Evolutionary conservation across 352 stramenopile species (phyloP), one percentile per base, ranked within the genome.

Genomic region (Achlya hypogyna): DNA sequence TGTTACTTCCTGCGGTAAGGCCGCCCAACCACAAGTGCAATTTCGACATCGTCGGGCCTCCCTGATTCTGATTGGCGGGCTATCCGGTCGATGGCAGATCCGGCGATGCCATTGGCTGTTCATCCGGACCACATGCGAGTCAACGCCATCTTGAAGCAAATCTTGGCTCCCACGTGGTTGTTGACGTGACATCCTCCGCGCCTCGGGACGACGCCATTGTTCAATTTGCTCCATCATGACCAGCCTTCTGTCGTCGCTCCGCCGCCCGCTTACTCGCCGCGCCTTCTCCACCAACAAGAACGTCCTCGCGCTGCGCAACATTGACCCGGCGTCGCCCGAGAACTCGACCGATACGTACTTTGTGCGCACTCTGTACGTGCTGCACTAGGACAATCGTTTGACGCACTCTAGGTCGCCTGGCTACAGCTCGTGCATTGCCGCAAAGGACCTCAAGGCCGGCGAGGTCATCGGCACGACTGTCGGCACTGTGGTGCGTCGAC

Each of bases 401-500:
- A 20, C 25, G 38, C 38, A n/a, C 12, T 3, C 23, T 58, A 67
- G 60, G 20, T 58, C 60, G 45, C 40, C 60, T 18, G 60, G 51
- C 54, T 94, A 81, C 79, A 78, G 79, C 42, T 89, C 86, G 22
- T 82, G 75, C 1, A 79, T 94, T 40, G 83, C 86, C 0, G 81
- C 82, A 0, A 72, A 82, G n/a, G 74, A 81, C 62, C 86, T 94
- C 69, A 69, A 76, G 34, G 71, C 75, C 22, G 79, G 78, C 56
- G 74, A 86, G 31, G 63, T 92, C 42, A 89, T 94, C 67, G 86
- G 83, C 64, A 86, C 79, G 0, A 79, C 82, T 0, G 75, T 77
- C 4, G 86, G 83, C 62, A 81, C 78, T 47, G 75, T 91, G 43
- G 85, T 94, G 86, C 53, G 79, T 78, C 63, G n/a, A 29, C 38